These are phyloP conservation scores for Keqinozyma sinolaborantium DNA, from an alignment of 1,139 yeast genomes.

Conservation along the genomic window DNA sequence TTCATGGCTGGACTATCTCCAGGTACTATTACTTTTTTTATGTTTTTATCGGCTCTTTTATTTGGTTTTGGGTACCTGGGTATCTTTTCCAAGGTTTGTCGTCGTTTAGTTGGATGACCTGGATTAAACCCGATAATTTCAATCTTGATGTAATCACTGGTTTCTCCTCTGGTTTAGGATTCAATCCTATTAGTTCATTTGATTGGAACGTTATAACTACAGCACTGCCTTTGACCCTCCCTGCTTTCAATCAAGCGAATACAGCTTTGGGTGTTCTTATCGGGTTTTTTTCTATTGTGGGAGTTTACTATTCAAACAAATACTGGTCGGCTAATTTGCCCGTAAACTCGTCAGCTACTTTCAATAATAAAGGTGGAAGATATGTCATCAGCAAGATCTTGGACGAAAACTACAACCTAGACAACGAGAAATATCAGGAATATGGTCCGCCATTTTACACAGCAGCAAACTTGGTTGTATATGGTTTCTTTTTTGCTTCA, in stretches of 20 bases:
- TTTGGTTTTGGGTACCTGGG: slow-evolving; percentile 57
- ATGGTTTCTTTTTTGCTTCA: slow-evolving; percentile 52
- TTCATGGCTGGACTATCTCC: slow-evolving; percentile 51
- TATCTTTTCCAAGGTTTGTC: slow-evolving; percentile 49
- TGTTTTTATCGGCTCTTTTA: slow-evolving; percentile 32
- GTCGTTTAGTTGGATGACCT: slow-evolving; percentile 59
- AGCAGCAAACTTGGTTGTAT: slow-evolving; percentile 52
- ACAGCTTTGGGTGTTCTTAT: slow-evolving; percentile 37
- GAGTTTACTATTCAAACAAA: slow-evolving; percentile 47
- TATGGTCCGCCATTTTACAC: slow-evolving; percentile 58
- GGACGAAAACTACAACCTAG: slow-evolving; percentile 29
- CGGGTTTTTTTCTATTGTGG: slow-evolving; percentile 38
- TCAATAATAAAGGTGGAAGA: slow-evolving; percentile 40
- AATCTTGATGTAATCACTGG: slow-evolving; percentile 57
- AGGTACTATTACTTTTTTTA: slow-evolving; percentile 46
- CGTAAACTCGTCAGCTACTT: slow-evolving; percentile 44
- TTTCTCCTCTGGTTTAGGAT: slow-evolving; percentile 45
- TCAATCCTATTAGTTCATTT: slow-evolving; percentile 51
- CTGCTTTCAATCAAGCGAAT: slow-evolving; percentile 43
- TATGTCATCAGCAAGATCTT: slow-evolving; percentile 39
- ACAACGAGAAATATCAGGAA: slow-evolving; percentile 29
- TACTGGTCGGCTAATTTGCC: slow-evolving; percentile 51
- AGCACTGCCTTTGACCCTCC: slow-evolving; percentile 23
- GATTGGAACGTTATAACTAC: slow-evolving; percentile 38
- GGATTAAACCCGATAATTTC: slow-evolving; percentile 57